Evolutionary conservation across 2,329 filamentous ascomycete genomes (phyloP), one percentile per base, ranked within the genome.

Genomic region (Arachnomyces sp.): DNA sequence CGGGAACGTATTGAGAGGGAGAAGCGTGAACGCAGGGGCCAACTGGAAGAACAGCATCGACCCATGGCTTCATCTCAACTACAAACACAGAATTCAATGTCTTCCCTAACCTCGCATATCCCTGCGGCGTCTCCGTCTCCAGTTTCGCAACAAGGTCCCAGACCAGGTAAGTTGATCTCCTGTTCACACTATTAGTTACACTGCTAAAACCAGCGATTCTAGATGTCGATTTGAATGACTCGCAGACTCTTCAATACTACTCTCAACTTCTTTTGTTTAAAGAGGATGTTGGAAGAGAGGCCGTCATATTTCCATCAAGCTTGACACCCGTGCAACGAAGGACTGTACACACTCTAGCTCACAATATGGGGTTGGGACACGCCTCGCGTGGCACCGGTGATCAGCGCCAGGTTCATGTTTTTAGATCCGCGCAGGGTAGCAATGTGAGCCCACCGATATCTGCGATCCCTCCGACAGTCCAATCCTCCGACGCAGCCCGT

Each of bases 41-140:
- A 98, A 65, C 75, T 98, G 9, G 89, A 98, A 64, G 92, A 98
- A 65, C 92, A 98, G 64, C 92, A 98, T 64, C 81, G 89, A 57
- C 87, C 69, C 54, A 82, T 84, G 56, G 66, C 66, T 28, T 57
- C 65, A 34, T 67, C 70, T 34, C 79, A 82, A 54, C 76, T 92
- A 44, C 86, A 92, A 52, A 85, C 82, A 40, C 89, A 95, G 63
- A 79, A 82, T 38, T 95, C 90, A 9, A 80, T 95, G 57, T 86
- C 87, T 50, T 92, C 87, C 5, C 72, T 93, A 28, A 75, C 73
- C 56, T 72, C 81, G 53, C 68, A 77, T 67, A 59, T 83, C 62
- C 63, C 83, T 61, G 69, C 76, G 14, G 77, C 75, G 16, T 79
- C 81, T 29, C 78, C 80, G 11, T 84, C 80, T 12, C 80, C 82